Base-by-base conservation (phyloP, 2,329 filamentous ascomycete species). In the Amesomyces nigricolor region DNA sequence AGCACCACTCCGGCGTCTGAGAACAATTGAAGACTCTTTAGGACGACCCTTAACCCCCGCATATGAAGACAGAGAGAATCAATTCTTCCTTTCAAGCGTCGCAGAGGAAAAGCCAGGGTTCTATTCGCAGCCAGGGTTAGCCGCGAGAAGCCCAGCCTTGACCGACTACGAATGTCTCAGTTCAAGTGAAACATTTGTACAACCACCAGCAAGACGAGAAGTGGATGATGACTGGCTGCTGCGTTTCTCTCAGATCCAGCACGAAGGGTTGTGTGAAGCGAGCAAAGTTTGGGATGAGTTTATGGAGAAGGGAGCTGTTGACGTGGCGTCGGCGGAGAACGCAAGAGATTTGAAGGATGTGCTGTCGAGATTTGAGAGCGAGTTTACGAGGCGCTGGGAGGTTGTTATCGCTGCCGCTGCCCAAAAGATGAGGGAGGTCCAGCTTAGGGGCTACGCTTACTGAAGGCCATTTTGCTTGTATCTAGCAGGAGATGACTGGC, bases 231-330 rank as follows among this genome's bases (percentile, higher is more conserved):
- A 53, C 8, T 50, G 32, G 32, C 22, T 62, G 14, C n/a, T 59
- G 3, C 50, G 22, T 6, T 6, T 56, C 4, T 51, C 50, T 1
- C 50, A 57, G 19, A 43, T 58, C 8, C 54, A 58, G 13, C 61
- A 63, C 7, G 37, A 56, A 47, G 63, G 60, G 7, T 38, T 64
- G 4, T 47, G 40, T 10, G 46, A 61, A 30, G 63, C 58, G 13
- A 61, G 54, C 9, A 58, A 16, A 19, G 19, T 65, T 35, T 65
- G 61, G 61, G 47, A 61, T 17, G 60, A 61, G 0, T 54, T 63
- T 7, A 57, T 62, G 57, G 51, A 52, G 19, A 60, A 37, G 30
- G 58, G 42, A 2, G 22, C n/a, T 19, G 44, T 26, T 10, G 60
- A 58, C 14, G 49, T 50, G 32, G 47, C 56, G 10, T 42, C 45